Percentiles rank a stretch among this genome's conserved stretches.
These are phyloP conservation scores for Austroboletus niveus DNA, from an alignment of 1,284 basidiomycete species.

Conservation along the genomic window DNA sequence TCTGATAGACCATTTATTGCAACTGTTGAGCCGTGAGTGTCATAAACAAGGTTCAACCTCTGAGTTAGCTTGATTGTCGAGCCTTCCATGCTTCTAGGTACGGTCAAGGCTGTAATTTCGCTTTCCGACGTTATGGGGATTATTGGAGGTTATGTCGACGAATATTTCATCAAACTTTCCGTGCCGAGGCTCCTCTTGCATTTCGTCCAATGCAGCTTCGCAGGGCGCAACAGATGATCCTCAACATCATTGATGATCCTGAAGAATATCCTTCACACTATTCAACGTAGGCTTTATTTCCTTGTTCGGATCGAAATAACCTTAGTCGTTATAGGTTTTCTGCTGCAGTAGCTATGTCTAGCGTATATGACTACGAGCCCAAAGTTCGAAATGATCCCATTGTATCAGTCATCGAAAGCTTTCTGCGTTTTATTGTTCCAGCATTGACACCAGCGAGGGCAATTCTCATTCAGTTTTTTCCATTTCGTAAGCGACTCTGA, in stretches of 20 bases:
- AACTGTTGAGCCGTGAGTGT: constrained; percentile 7
- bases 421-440: neutral
- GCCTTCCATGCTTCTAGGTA: neutral
- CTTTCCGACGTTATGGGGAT: neutral
- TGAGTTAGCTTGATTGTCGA: too few relatives aligned
- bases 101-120: constrained; percentile 1
- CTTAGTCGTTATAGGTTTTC: constrained; percentile 4
- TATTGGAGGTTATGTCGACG: constrained; percentile 1
- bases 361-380: constrained; percentile 17
- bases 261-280: constrained; percentile 4
- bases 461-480: constrained; percentile 11
- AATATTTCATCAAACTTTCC: constrained; percentile 1
- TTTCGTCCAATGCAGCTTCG: constrained; percentile 11
- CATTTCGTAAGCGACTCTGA: constrained; percentile 14
- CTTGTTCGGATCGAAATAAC: neutral
- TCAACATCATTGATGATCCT: constrained; percentile 7
- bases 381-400: constrained; percentile 12
- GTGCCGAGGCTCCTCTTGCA: neutral
- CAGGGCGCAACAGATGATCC: constrained; percentile 2
- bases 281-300: neutral
- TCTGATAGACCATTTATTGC: constrained; percentile 6
- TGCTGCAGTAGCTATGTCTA: constrained; percentile 10
- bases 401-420: constrained; percentile 1
- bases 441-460: neutral
- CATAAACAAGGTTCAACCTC: neutral